Evolutionary conservation across 2,329 filamentous ascomycete genomes (phyloP).

Genomic region (Xenoacremonium recifei): DNA sequence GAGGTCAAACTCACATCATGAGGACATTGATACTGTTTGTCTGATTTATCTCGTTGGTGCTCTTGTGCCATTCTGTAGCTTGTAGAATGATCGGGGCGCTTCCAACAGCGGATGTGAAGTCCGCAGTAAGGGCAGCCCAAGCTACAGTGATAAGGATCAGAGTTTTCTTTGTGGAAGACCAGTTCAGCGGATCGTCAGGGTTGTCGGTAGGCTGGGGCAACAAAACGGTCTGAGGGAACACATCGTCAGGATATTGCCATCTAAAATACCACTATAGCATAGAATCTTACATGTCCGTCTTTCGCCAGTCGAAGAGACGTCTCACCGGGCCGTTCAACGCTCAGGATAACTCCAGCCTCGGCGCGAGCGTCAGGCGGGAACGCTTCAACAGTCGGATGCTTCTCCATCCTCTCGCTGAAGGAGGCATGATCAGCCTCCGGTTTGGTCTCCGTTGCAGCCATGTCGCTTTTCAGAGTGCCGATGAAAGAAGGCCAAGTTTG

Average conservation of each 20-base stretch:
- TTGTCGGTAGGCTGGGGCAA: slow-evolving; percentile 17
- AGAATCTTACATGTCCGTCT: slow-evolving; percentile 14
- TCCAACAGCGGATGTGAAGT: slow-evolving; percentile 18
- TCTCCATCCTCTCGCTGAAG: slow-evolving; percentile 7
- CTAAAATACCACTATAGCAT: too few species aligned
- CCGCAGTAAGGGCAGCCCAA: slow-evolving; percentile 16
- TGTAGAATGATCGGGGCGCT: slow-evolving; percentile 16
- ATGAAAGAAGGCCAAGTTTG: too few species aligned
- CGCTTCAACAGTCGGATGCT: slow-evolving; percentile 2
- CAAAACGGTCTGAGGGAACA: slow-evolving; percentile 12
- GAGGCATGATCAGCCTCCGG: slow-evolving; percentile 17
- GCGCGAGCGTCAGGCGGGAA: slow-evolving; percentile 12
- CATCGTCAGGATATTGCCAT: too few species aligned
- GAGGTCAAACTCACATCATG: too few species aligned
- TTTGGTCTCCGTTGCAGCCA: too few species aligned
- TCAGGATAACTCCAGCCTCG: slow-evolving; percentile 14
- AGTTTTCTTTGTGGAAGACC: slow-evolving; percentile 19
- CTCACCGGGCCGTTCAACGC: slow-evolving; percentile 1
- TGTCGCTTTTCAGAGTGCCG: too few species aligned
- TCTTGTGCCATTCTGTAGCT: slow-evolving; percentile 14
- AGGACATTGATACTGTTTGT: slow-evolving; percentile 17
- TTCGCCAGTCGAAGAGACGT: slow-evolving; percentile 13
- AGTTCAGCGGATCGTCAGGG: slow-evolving; percentile 17
- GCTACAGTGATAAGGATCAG: slow-evolving; percentile 15
- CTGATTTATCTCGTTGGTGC: slow-evolving; percentile 8